Percentiles rank a stretch among this genome's conserved stretches.
These are phyloP conservation scores for Annona cherimola DNA, from an alignment of 164 flowering plant genomes.

Conservation along the genomic window DNA sequence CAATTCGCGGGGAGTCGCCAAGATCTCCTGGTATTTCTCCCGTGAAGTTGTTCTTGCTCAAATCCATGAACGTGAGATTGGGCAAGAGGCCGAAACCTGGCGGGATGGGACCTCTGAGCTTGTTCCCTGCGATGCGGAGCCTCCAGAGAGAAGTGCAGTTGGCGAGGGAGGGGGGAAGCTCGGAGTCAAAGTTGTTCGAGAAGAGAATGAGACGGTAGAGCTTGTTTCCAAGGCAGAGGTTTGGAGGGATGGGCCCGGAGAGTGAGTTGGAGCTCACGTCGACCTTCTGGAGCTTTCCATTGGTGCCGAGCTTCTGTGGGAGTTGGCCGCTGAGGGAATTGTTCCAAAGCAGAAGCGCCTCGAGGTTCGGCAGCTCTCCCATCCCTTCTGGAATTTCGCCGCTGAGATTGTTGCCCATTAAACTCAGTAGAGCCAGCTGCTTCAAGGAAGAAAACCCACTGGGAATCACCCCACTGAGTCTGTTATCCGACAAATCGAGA, in stretches of 20 bases:
- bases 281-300: constrained; percentile 38
- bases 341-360: constrained; percentile 58
- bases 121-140: constrained; percentile 56
- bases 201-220: constrained; percentile 64
- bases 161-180: constrained; percentile 43
- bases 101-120: constrained; percentile 65
- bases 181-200: constrained; percentile 47
- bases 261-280: constrained; percentile 76
- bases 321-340: constrained; percentile 60
- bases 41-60: constrained; percentile 58
- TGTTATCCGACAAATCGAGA: constrained; percentile 76
- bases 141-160: constrained; percentile 60
- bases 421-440: constrained; percentile 39
- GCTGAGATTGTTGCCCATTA: constrained; percentile 49
- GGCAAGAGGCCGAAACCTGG: constrained; percentile 51
- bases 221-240: constrained; percentile 57
- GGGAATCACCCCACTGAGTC: constrained; percentile 61
- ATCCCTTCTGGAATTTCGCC: constrained; percentile 66
- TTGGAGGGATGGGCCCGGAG: constrained; percentile 66
- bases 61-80: constrained; percentile 59
- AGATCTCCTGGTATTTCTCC: constrained; percentile 70
- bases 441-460: constrained; percentile 28
- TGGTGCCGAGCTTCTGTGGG: constrained; percentile 65
- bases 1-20: constrained; percentile 35
- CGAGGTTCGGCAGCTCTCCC: constrained; percentile 65